Evolutionary conservation across 2,329 filamentous ascomycete species (phyloP).

Genomic region (Elsinoe arachidis): DNA sequence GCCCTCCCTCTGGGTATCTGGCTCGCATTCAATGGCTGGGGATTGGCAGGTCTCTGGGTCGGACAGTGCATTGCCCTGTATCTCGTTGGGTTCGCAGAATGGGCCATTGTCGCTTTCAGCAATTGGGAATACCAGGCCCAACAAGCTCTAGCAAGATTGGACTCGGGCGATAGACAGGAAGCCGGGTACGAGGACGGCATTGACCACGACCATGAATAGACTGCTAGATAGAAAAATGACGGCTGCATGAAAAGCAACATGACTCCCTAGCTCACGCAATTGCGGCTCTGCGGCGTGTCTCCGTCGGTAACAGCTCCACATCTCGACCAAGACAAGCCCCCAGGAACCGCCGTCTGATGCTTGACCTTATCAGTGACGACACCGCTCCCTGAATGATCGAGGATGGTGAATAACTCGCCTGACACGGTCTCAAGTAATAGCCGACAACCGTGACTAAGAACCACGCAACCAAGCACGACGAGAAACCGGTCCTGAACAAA

Average conservation of each 20-base stretch:
- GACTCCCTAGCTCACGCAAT: background rate
- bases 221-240: constrained; percentile 2
- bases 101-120: constrained; percentile 68
- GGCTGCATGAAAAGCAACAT: background rate
- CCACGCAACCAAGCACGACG: background rate
- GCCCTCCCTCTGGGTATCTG: constrained; percentile 75
- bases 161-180: constrained; percentile 40
- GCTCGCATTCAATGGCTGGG: constrained; percentile 80
- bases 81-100: constrained; percentile 68
- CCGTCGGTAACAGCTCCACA: no score
- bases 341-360: background rate
- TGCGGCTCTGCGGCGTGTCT: background rate
- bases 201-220: constrained; percentile 10
- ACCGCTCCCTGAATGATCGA: background rate
- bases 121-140: constrained; percentile 67
- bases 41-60: constrained; percentile 69
- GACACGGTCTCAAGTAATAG: constrained; percentile 8
- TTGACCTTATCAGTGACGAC: constrained; percentile 9
- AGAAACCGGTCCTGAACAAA: background rate
- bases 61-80: constrained; percentile 56
- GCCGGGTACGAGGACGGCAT: constrained; percentile 22
- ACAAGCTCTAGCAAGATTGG: constrained; percentile 63
- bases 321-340: background rate
- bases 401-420: constrained; percentile 11
- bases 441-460: constrained; percentile 4